Evolutionary conservation across 495 filamentous ascomycete species (phyloP).

Genomic region (Parathielavia appendiculata): DNA sequence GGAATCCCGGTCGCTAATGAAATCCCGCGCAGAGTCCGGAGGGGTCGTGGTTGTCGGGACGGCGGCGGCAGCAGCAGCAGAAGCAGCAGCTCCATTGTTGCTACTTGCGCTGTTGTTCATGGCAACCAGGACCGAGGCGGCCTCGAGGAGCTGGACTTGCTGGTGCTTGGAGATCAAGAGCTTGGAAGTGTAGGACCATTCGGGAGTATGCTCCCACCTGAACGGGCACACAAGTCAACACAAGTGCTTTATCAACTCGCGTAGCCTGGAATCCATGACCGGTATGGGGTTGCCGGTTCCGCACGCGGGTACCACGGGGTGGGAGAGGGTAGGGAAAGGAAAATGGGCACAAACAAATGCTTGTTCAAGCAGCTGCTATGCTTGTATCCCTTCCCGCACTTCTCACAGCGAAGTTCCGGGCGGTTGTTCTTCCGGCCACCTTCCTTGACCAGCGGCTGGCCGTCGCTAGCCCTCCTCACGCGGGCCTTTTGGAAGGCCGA

Average conservation of each 20-base stretch:
- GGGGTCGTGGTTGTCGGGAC: slow-evolving; percentile 34
- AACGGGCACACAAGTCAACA: slow-evolving; percentile 45
- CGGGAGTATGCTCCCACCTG: slow-evolving; percentile 99
- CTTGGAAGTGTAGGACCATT: slow-evolving; percentile 97
- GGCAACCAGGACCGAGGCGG: slow-evolving; percentile 84
- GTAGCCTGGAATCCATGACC: slow-evolving; percentile 19
- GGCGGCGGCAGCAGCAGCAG: neutral
- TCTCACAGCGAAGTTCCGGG: slow-evolving; percentile 89
- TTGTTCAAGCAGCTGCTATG: slow-evolving; percentile 99
- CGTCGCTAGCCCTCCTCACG: slow-evolving; percentile 80
- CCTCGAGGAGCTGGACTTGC: slow-evolving; percentile 95
- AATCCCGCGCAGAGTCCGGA: slow-evolving; percentile 57
- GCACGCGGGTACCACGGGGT: slow-evolving; percentile 29
- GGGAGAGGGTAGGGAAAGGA: slow-evolving; percentile 44
- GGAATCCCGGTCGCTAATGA: slow-evolving; percentile 72
- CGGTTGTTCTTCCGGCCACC: slow-evolving; percentile 62
- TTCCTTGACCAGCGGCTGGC: slow-evolving; percentile 71
- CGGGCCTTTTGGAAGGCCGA: slow-evolving; percentile 59
- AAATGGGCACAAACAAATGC: slow-evolving; percentile 93
- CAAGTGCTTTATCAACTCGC: slow-evolving; percentile 24
- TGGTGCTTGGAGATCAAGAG: slow-evolving; percentile 98
- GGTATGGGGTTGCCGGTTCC: slow-evolving; percentile 20
- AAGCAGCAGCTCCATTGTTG: slow-evolving; percentile 23
- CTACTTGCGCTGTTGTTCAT: slow-evolving; percentile 68
- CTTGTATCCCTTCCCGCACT: slow-evolving; percentile 99